These are phyloP conservation scores for Stenocarpella maydis DNA, from an alignment of 2,329 filamentous ascomycete genomes.

Conservation along the genomic window DNA sequence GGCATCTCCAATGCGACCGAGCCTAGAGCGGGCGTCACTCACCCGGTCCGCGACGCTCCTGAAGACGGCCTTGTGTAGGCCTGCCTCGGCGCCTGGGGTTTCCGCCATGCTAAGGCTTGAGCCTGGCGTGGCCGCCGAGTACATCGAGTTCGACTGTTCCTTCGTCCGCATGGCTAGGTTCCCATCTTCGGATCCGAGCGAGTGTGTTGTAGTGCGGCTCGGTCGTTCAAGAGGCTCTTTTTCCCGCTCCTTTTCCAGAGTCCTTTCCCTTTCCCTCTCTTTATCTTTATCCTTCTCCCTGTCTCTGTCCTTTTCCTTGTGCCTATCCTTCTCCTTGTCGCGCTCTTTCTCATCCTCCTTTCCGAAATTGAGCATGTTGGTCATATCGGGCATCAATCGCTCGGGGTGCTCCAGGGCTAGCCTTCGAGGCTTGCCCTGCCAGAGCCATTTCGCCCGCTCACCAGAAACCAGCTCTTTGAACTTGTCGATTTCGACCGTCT, in stretches of 20 bases:
- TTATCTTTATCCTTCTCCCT: conserved; percentile 29
- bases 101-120: conserved; percentile 59
- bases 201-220: conserved; percentile 55
- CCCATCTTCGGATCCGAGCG: conserved; percentile 62
- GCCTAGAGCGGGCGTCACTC: conserved; percentile 81
- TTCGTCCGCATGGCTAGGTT: conserved; percentile 49
- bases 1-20: conserved; percentile 86
- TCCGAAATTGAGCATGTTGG: conserved; percentile 57
- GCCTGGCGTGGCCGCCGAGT: conserved; percentile 53
- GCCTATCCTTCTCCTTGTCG: conserved; percentile 30
- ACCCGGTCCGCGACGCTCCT: conserved; percentile 83
- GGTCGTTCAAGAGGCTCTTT: conserved; percentile 32
- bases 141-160: conserved; percentile 55
- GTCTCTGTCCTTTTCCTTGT: conserved; percentile 27
- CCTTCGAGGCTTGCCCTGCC: conserved; percentile 88
- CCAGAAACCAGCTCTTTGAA: conserved; percentile 83
- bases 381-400: conserved; percentile 54
- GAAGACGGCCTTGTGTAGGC: conserved; percentile 72
- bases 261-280: conserved; percentile 17
- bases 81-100: conserved; percentile 56
- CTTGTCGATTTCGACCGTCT: conserved; percentile 87
- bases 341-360: conserved; percentile 59
- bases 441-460: conserved; percentile 90
- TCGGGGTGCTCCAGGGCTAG: conserved; percentile 56
- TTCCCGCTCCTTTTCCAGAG: conserved; percentile 23